Conservation (phyloP, 306 rosid genomes). For the Vigna hirtella region DNA sequence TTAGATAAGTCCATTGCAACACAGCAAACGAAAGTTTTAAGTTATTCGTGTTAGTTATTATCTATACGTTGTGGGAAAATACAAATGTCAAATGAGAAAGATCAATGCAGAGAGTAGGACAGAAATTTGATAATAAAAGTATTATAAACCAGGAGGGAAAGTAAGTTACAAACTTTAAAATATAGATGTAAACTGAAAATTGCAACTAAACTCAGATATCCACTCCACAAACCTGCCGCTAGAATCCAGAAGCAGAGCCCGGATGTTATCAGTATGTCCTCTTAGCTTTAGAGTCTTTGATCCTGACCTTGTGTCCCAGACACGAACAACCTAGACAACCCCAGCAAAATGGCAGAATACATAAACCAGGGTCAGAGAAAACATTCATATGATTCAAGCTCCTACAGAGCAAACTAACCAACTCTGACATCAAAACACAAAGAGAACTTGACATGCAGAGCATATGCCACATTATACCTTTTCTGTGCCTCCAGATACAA, state of each 20-base stretch:
- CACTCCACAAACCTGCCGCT: conserved; percentile 81
- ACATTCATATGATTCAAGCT: conserved; percentile 30
- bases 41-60: conserved; percentile 5
- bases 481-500: conserved; percentile 99
- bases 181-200: conserved; percentile 38
- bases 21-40: conserved; percentile 14
- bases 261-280: conserved; percentile 95
- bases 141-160: conserved; percentile 4
- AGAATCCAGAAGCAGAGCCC: conserved; percentile 94
- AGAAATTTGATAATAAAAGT: background rate
- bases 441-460: conserved; percentile 34
- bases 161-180: conserved; percentile 23
- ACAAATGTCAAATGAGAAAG: conserved; percentile 20
- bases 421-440: conserved; percentile 9
- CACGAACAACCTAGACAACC: conserved; percentile 84
- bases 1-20: conserved; percentile 16
- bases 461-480: conserved; percentile 66
- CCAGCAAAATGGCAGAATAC: conserved; percentile 28
- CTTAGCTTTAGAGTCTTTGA: conserved; percentile 91
- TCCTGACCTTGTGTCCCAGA: conserved; percentile 98
- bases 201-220: conserved; percentile 34
- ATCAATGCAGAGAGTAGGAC: conserved; percentile 8
- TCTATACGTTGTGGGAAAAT: conserved; percentile 36
- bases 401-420: conserved; percentile 20
- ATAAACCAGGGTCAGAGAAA: conserved; percentile 35